Evolutionary conservation across 164 flowering plant genomes (phyloP).

Genomic region (Vitis rupestris): DNA sequence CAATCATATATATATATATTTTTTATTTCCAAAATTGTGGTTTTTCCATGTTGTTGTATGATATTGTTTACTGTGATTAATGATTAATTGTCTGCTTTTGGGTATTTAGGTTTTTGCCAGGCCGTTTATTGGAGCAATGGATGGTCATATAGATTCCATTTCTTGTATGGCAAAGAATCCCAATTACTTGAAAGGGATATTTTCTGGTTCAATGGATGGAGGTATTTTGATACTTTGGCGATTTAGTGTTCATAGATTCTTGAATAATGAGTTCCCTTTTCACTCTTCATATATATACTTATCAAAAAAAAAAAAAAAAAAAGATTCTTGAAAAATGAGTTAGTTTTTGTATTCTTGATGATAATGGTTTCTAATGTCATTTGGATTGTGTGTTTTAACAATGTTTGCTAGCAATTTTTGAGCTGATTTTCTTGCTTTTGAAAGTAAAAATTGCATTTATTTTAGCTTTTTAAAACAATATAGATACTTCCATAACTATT

Average conservation of each 20-base stretch:
- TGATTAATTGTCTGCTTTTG: conserved; percentile 3
- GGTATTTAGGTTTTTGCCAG: conserved; percentile 75
- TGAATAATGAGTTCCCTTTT: not conserved
- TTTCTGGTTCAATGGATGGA: conserved; percentile 98
- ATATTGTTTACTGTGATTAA: not conserved
- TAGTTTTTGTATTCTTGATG: no score
- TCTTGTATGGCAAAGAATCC: conserved; percentile 96
- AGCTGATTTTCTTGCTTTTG: no score
- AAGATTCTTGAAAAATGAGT: not conserved
- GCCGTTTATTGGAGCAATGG: conserved; percentile 96
- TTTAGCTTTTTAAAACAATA: no score
- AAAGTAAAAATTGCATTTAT: no score
- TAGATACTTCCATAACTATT: no score
- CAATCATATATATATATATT: not conserved
- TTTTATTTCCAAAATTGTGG: not conserved
- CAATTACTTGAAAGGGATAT: conserved; percentile 74
- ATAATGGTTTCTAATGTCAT: no score
- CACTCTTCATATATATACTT: no score
- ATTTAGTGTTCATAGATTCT: not conserved
- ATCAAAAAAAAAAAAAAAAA: no score
- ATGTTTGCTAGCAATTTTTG: no score
- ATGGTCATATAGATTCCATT: conserved; percentile 77
- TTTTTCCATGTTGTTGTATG: not conserved
- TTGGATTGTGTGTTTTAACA: no score
- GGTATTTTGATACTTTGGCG: conserved; percentile 34